Evolutionary conservation across 257 asterid species (phyloP).

Genomic region (Nicotiana benthamiana): DNA sequence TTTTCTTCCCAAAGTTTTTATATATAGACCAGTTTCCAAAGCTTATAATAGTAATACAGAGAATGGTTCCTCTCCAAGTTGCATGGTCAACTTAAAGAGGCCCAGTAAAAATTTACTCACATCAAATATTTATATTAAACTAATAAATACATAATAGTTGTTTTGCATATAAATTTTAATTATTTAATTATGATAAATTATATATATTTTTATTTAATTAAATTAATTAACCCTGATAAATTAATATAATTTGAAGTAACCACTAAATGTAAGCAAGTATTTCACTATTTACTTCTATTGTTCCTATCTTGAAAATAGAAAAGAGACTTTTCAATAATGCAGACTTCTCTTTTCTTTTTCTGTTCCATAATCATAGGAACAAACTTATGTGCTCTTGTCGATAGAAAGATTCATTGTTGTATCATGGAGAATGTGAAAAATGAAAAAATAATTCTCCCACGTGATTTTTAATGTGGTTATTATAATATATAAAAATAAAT

Average conservation of each 20-base stretch:
- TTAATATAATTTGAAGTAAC: too few relatives aligned
- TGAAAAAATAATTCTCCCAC: background rate
- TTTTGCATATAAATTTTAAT: too few relatives aligned
- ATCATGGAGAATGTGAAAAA: background rate
- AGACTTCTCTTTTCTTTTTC: background rate
- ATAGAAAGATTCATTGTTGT: background rate
- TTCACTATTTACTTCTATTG: background rate
- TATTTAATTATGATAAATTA: too few relatives aligned
- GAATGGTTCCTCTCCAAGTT: background rate
- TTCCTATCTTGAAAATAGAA: background rate
- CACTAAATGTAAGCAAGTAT: too few relatives aligned
- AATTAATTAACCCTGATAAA: too few relatives aligned
- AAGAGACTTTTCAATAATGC: background rate
- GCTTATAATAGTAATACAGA: background rate
- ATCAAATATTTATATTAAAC: too few relatives aligned
- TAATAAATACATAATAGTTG: too few relatives aligned
- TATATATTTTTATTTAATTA: too few relatives aligned
- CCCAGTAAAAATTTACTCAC: too few relatives aligned
- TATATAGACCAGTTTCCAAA: background rate
- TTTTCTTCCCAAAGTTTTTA: too few relatives aligned
- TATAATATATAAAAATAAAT: background rate
- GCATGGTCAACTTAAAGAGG: background rate
- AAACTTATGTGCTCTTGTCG: background rate
- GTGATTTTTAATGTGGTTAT: background rate
- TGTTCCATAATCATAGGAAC: conserved; percentile 2